Conservation (phyloP, 192 early-diverging fungal genomes). For the Rhizophagus sp. region DNA sequence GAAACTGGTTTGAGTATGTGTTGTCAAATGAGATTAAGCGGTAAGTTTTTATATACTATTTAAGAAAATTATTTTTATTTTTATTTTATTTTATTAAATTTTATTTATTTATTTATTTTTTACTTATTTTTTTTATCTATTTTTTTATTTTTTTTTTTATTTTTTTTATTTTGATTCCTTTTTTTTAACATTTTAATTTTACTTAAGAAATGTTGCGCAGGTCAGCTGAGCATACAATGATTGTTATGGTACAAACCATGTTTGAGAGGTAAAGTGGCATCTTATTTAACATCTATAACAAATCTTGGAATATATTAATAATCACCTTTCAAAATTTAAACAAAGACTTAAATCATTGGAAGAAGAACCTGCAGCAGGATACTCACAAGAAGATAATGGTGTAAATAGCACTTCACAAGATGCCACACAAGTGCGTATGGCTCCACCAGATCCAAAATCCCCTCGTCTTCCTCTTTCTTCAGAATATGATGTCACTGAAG, state of each 20-base stretch:
- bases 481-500: neutral
- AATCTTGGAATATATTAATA: neutral
- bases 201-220: constrained; percentile 68
- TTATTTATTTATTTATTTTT: too few species aligned
- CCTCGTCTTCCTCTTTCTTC: constrained; percentile 18
- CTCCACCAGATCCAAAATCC: constrained; percentile 28
- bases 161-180: too few species aligned
- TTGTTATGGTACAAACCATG: constrained; percentile 68
- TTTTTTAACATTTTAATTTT: too few species aligned
- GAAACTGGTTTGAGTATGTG: constrained; percentile 97
- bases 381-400: neutral
- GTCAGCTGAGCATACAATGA: constrained; percentile 79
- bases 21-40: constrained; percentile 89
- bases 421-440: constrained; percentile 24
- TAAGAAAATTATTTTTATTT: neutral
- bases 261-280: constrained; percentile 64
- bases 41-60: constrained; percentile 30
- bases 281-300: neutral
- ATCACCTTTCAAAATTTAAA: neutral
- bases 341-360: constrained; percentile 42
- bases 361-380: constrained; percentile 31
- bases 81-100: neutral
- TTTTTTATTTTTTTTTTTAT: too few species aligned
- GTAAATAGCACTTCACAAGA: neutral
- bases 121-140: too few species aligned